Conservation (phyloP, 2,329 filamentous ascomycete species). For the Ceratocystis papillata region DNA sequence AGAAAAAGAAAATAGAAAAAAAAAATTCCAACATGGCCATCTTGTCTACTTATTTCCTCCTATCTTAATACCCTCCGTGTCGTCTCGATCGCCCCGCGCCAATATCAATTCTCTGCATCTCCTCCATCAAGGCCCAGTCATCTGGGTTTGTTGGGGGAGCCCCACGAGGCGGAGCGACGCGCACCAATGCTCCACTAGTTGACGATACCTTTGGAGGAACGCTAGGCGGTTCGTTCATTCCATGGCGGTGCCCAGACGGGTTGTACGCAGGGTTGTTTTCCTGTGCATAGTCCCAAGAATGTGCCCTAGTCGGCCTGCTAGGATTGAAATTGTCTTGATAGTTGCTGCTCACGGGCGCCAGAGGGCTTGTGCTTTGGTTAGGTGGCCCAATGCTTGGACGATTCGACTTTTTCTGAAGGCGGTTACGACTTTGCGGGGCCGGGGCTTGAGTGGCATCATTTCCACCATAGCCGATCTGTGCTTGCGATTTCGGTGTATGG, state of each 20-base stretch:
- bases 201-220: conserved; percentile 34
- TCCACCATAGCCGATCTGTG: conserved; percentile 27
- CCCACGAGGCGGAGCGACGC: conserved; percentile 27
- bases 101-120: conserved; percentile 58
- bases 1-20: not conserved
- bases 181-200: conserved; percentile 36
- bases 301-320: conserved; percentile 36
- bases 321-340: conserved; percentile 33
- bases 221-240: conserved; percentile 1
- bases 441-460: conserved; percentile 30
- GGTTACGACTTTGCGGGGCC: conserved; percentile 39
- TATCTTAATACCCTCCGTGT: conserved; percentile 35
- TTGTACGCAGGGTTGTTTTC: conserved; percentile 3
- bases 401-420: conserved; percentile 54
- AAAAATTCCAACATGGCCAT: not conserved
- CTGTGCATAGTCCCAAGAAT: conserved; percentile 41
- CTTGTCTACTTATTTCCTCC: not conserved
- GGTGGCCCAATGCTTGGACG: conserved; percentile 37
- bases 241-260: conserved; percentile 39
- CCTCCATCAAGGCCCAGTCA: conserved; percentile 54
- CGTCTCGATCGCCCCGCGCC: conserved; percentile 49
- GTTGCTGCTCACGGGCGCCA: conserved; percentile 37
- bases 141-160: conserved; percentile 34
- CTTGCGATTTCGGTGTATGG: conserved; percentile 36
- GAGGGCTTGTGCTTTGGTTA: conserved; percentile 36